These are phyloP conservation scores for Solanum bulbocastanum DNA, from an alignment of 257 asterid species.

Conservation along the genomic window DNA sequence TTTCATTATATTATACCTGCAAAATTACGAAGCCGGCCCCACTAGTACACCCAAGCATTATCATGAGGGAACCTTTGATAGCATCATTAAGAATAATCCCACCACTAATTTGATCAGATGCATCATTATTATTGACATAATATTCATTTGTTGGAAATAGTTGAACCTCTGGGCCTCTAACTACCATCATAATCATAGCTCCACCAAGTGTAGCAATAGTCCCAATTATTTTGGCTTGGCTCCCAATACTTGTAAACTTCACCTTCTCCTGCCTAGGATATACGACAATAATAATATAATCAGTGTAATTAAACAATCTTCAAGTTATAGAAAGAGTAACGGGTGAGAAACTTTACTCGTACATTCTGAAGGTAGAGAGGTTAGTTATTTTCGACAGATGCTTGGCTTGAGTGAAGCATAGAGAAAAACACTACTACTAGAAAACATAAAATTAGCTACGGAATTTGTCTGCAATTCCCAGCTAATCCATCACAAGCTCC, in stretches of 20 bases:
- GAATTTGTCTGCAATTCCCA: background rate
- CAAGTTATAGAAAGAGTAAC: too few relatives aligned
- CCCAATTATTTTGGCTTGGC: conserved; percentile 88
- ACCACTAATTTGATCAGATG: conserved; percentile 8
- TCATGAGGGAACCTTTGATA: conserved; percentile 72
- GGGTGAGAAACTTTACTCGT: too few relatives aligned
- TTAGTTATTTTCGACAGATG: background rate
- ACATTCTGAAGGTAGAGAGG: background rate
- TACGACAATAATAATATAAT: background rate
- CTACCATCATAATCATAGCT: conserved; percentile 85
- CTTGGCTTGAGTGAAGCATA: background rate
- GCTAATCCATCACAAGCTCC: too few relatives aligned
- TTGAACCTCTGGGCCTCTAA: conserved; percentile 48
- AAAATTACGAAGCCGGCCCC: conserved; percentile 83
- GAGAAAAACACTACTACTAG: background rate
- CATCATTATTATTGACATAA: background rate
- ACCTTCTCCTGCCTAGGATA: conserved; percentile 65
- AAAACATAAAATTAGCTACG: background rate
- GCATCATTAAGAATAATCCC: conserved; percentile 37
- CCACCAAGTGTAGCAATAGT: conserved; percentile 74
- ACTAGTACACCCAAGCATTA: conserved; percentile 67
- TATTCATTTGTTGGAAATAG: conserved; percentile 56
- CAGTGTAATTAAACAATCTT: background rate
- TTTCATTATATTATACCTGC: conserved; percentile 36
- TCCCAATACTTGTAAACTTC: conserved; percentile 42